Conservation (phyloP, 1,284 basidiomycete species). For the Irpex sp. region DNA sequence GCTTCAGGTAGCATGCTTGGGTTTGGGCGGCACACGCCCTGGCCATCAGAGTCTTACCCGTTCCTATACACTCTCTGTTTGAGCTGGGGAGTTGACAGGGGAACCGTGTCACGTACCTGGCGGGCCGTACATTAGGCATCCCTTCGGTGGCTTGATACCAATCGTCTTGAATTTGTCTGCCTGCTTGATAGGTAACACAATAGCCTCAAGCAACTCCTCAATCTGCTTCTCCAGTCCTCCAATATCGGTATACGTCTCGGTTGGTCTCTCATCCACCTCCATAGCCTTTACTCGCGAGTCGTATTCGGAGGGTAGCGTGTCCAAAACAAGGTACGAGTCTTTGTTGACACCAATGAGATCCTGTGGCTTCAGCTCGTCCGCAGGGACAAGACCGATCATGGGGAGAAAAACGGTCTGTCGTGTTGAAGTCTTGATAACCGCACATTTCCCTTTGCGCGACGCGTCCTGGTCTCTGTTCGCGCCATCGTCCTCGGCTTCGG, state of each 20-base stretch:
- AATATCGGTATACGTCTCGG: constrained; percentile 77
- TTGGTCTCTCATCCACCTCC: constrained; percentile 86
- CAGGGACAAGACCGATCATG: constrained; percentile 93
- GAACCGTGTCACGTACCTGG: constrained; percentile 41
- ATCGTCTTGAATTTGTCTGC: constrained; percentile 78
- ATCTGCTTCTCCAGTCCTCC: constrained; percentile 81
- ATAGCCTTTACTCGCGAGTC: constrained; percentile 84
- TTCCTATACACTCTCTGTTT: constrained; percentile 36
- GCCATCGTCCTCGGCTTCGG: constrained; percentile 89
- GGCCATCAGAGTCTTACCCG: constrained; percentile 75
- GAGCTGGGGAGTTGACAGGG: background rate
- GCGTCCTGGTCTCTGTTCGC: constrained; percentile 92
- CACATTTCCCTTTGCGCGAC: constrained; percentile 94
- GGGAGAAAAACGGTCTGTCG: constrained; percentile 98
- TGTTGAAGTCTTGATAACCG: constrained; percentile 98
- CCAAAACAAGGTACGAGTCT: constrained; percentile 96
- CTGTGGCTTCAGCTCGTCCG: constrained; percentile 83
- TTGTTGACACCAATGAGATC: constrained; percentile 99
- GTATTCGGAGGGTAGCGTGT: constrained; percentile 77
- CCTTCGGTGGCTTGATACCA: constrained; percentile 78
- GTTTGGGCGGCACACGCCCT: constrained; percentile 78
- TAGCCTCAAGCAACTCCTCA: constrained; percentile 76
- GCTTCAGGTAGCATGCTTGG: constrained; percentile 77
- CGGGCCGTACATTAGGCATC: constrained; percentile 76
- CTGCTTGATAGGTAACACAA: constrained; percentile 79